Evolutionary conservation across 177 flowering plant species (phyloP), one percentile per base, ranked within the genome.

Genomic region (Vitis hybrid): DNA sequence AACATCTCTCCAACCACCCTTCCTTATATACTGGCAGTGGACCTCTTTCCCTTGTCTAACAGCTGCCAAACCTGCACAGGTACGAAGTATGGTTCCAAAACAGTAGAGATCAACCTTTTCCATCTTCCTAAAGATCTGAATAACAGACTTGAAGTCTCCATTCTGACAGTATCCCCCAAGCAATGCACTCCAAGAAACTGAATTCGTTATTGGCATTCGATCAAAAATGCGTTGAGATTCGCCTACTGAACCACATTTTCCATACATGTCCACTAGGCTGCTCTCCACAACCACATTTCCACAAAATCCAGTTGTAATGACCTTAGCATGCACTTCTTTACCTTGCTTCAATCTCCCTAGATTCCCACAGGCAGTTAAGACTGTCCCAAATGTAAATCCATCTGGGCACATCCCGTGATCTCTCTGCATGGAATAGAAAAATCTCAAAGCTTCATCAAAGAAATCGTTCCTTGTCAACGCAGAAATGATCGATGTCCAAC

Each of bases 201-300:
- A 74, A 81, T 91, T 95, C 74, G 75, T 91, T 45, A 14, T 60
- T 0, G 58, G 56, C 94, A 93, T 93, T 65, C 85, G 72, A 79
- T 93, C 91, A 75, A 93, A 91, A 39, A 89, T 89, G 51, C 66
- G 67, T 3, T 70, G 86, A 61, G 98, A 83, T 69, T 85, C 78
- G 3, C 59, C 64, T 53, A 86, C 70, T 11, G 70, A 69, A 19
- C 93, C 83, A 72, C 90, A 93, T 81, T 95, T 95, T 6, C 87
- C 94, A 80, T 93, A 95, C 98, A 95, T 95, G 77, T 93, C 98
- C 10, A 95, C 86, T 58, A 93, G 83, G 71, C 94, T 90, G 73
- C 99, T 93, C 75, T 84, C 89, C 48, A 90, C 90, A 56, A 93
- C 82, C 14, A 91, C 87, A 80, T 93, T 82, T 5, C 86, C 89